Percentiles rank a stretch among this genome's conserved stretches.
Evolutionary conservation across 2,329 filamentous ascomycete genomes (phyloP).

Genomic region (Ophiostoma australiae): DNA sequence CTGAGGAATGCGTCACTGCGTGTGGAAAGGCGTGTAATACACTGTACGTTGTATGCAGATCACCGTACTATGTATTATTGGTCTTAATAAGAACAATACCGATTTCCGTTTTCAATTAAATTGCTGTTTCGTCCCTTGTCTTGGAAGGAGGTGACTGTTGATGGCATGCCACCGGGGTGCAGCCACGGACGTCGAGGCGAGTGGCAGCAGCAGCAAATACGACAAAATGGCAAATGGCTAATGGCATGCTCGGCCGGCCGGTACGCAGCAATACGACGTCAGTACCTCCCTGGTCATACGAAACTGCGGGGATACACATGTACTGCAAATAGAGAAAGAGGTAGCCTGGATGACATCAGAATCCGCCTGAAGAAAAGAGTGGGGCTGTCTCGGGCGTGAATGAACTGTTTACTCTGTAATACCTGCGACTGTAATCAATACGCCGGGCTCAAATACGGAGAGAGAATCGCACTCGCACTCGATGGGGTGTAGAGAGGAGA

Average conservation of each 20-base stretch:
- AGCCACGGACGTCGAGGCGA: not conserved
- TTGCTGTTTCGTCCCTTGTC: not conserved
- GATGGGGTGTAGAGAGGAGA: too few species aligned
- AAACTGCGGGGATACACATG: not conserved
- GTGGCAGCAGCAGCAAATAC: not conserved
- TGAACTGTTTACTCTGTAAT: not conserved
- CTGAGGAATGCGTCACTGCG: not conserved
- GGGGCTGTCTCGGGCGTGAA: not conserved
- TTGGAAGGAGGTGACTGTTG: not conserved
- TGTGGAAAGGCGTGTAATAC: not conserved
- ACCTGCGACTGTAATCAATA: too few species aligned
- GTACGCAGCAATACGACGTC: not conserved
- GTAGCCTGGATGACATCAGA: constrained; percentile 7
- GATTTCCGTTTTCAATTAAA: not conserved
- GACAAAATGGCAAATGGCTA: not conserved
- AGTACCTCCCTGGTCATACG: not conserved
- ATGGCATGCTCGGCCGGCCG: not conserved
- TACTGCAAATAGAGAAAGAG: not conserved
- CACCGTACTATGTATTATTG: not conserved
- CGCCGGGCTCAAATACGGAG: too few species aligned
- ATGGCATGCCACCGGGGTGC: not conserved
- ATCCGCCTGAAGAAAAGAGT: not conserved
- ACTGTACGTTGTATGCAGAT: not conserved
- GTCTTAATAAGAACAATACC: too few species aligned
- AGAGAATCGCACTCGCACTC: too few species aligned